Base-by-base conservation (phyloP, 1,284 basidiomycete species). In the Naganishia albida region DNA sequence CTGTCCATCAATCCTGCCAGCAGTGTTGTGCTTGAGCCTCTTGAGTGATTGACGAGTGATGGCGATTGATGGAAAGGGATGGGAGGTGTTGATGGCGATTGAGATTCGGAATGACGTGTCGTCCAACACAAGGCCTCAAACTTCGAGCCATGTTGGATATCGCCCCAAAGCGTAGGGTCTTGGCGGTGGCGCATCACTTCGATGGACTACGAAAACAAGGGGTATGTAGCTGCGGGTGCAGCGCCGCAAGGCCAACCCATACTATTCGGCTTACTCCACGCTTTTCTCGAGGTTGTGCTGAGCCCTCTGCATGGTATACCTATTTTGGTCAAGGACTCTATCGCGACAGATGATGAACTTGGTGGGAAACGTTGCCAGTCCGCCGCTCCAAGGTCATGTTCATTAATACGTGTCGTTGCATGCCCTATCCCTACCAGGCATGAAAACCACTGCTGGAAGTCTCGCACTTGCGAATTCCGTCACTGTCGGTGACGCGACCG, bases 381-480 rank as follows among this genome's bases (percentile, higher is more conserved):
- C 13, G 13, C 2, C 1, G 23, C 10, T 4, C 20, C 3, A 25
- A 15, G n/a, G n/a, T n/a, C n/a, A n/a, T n/a, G n/a, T n/a, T 28
- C 12, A 23, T 23, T 51, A 7, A 25, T 4, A 25, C 6, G 18
- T 2, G 13, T 28, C 6, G n/a, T n/a, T n/a, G n/a, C n/a, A n/a
- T n/a, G n/a, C n/a, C n/a, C n/a, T n/a, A n/a, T n/a, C n/a, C n/a
- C n/a, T n/a, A n/a, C n/a, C 28, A 59, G 52, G 62, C 3, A 63
- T 63, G 52, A 23, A 18, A 15, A 48, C 62, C 0, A 55, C 62
- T 23, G 62, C 62, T 13, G 62, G 62, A 1, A 63, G 62, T 40
- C 40, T 48, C 38, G 52, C 52, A 1, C 34, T 56, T 25, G 40
- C 30, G 10, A 48, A 62, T 34, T 54, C 62, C 25, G 13, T 64